Percentiles rank a stretch among this genome's conserved stretches.
These are phyloP conservation scores for Camelina laxa DNA, from an alignment of 345 rosid genomes.

Conservation along the genomic window DNA sequence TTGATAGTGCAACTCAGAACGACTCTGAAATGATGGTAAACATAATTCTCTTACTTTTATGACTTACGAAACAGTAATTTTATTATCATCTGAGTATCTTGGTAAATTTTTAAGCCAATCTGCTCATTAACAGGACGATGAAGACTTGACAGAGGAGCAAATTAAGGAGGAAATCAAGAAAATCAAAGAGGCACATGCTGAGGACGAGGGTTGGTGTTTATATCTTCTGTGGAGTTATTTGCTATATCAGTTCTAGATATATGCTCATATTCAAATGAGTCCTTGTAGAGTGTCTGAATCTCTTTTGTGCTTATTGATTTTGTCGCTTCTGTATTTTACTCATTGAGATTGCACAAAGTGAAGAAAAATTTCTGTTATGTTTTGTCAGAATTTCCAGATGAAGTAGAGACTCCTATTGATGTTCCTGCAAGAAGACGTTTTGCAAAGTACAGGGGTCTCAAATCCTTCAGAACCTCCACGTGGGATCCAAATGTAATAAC, in stretches of 20 bases:
- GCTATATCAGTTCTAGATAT: slow-evolving; percentile 7
- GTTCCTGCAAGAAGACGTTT: slow-evolving; percentile 88
- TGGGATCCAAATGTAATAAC: slow-evolving; percentile 91
- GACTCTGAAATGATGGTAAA: slow-evolving; percentile 83
- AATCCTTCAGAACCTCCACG: slow-evolving; percentile 90
- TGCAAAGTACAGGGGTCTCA: slow-evolving; percentile 88
- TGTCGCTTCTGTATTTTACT: slow-evolving; percentile 1
- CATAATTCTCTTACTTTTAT: slow-evolving; percentile 6
- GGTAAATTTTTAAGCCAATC: slow-evolving; percentile 13
- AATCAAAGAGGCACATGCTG: slow-evolving; percentile 88
- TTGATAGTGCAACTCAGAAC: slow-evolving; percentile 81
- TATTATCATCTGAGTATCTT: slow-evolving; percentile 5
- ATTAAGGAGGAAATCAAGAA: slow-evolving; percentile 76
- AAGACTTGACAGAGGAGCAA: slow-evolving; percentile 79
- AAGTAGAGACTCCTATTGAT: slow-evolving; percentile 91
- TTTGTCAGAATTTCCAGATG: slow-evolving; percentile 87
- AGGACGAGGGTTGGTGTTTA: slow-evolving; percentile 74
- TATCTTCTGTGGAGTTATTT: slow-evolving; percentile 19
- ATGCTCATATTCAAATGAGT: slow-evolving; percentile 12
- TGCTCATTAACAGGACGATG: slow-evolving; percentile 70
- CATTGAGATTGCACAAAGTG: slow-evolving; percentile 13
- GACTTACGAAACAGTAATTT: not conserved
- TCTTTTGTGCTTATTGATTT: slow-evolving; percentile 21
- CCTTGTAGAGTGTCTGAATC: slow-evolving; percentile 14
- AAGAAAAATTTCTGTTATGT: not conserved